A percentile compares a stretch with the other conserved stretches of the same genome.
phyloP scores from a whole-genome alignment of 2,329 filamentous ascomycete genomes.

The Annulohypoxylon truncatum region DNA sequence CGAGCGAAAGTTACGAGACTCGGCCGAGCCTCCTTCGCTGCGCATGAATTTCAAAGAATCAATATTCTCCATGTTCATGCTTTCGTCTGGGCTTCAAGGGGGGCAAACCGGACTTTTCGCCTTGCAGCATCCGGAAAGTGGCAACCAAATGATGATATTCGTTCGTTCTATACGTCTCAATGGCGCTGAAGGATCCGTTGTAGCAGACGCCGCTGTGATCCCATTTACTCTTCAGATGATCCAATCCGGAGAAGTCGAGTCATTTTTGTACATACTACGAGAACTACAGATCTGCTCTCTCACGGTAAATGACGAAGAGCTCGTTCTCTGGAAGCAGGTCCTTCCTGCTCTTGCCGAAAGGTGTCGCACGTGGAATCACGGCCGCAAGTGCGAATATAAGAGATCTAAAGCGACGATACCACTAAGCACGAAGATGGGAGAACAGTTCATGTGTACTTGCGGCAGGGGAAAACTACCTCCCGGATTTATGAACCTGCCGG shows the following conservation, averaged over 20 bases:
- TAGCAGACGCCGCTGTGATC: conserved; percentile 61
- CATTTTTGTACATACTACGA: conserved; percentile 55
- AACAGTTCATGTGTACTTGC: conserved; percentile 59
- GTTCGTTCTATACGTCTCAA: conserved; percentile 60
- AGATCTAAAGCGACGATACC: conserved; percentile 52
- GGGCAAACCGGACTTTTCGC: conserved; percentile 59
- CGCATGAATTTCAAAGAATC: conserved; percentile 63
- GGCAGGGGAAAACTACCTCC: conserved; percentile 57
- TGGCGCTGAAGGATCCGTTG: conserved; percentile 54
- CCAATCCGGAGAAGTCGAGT: conserved; percentile 48
- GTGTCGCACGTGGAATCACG: conserved; percentile 61
- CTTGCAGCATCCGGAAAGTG: conserved; percentile 52
- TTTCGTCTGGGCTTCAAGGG: conserved; percentile 59
- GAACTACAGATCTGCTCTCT: conserved; percentile 51
- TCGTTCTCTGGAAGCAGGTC: conserved; percentile 63
- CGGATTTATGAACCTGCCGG: conserved; percentile 55
- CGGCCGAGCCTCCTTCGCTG: conserved; percentile 44
- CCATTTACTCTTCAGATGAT: conserved; percentile 56
- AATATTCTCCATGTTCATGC: conserved; percentile 60
- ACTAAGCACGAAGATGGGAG: conserved; percentile 49
- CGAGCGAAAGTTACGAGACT: conserved; percentile 54
- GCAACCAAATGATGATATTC: conserved; percentile 50
- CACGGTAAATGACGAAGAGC: conserved; percentile 65
- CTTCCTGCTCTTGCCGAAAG: conserved; percentile 60
- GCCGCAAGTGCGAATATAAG: conserved; percentile 57